phyloP scores from a whole-genome alignment of 495 filamentous ascomycete genomes.

The Penicillium simplicissimum region DNA sequence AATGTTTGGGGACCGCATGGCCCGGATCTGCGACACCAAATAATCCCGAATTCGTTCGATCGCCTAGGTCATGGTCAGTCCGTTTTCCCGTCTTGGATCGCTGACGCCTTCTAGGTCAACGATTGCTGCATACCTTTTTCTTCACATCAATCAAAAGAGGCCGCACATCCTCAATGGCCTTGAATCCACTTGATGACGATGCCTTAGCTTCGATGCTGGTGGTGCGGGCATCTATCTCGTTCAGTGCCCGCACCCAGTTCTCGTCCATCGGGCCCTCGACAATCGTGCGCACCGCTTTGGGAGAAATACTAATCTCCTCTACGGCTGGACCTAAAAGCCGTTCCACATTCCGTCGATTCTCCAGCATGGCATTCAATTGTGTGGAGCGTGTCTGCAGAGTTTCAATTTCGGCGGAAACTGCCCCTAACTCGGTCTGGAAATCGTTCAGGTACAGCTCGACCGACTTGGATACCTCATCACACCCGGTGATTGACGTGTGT shows the following conservation, averaged over 20 bases:
- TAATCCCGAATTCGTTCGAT: conserved; percentile 92
- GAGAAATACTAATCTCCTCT: conserved; percentile 87
- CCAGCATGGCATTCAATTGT: conserved; percentile 79
- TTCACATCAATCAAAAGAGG: conserved; percentile 82
- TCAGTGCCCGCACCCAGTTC: conserved; percentile 79
- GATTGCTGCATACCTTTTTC: conserved; percentile 63
- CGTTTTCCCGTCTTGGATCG: background rate
- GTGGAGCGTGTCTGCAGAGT: conserved; percentile 83
- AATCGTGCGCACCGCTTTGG: conserved; percentile 76
- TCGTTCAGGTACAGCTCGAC: conserved; percentile 89
- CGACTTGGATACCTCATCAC: conserved; percentile 89
- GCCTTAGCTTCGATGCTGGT: conserved; percentile 66
- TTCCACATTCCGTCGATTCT: conserved; percentile 88
- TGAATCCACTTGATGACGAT: conserved; percentile 61
- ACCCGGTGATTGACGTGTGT: conserved; percentile 82
- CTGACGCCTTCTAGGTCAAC: background rate
- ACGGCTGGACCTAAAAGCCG: conserved; percentile 85
- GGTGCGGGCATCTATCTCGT: conserved; percentile 79
- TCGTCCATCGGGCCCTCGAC: conserved; percentile 89
- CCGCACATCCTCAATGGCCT: conserved; percentile 78
- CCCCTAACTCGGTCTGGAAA: conserved; percentile 88
- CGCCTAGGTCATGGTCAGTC: conserved; percentile 54
- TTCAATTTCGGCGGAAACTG: conserved; percentile 93
- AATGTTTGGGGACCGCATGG: conserved; percentile 87
- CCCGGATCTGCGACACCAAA: conserved; percentile 89